phyloP scores from a whole-genome alignment of 805 yeast genomes.

The Yamadazyma kitorensis region DNA sequence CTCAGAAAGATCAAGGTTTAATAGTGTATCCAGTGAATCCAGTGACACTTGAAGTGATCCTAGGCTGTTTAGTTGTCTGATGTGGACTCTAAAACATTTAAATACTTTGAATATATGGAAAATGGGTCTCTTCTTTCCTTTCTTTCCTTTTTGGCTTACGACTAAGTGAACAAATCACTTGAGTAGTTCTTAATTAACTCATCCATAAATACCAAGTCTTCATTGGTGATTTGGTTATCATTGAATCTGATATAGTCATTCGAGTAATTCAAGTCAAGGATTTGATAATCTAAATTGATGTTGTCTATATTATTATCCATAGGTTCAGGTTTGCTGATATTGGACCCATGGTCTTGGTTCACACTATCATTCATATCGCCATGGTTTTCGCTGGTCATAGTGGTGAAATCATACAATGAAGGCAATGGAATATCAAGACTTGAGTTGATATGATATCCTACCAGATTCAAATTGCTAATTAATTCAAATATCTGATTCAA shows the following conservation, averaged over 20 bases:
- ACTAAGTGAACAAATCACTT: no score
- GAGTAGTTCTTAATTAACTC: no score
- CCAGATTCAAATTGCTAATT: neutral
- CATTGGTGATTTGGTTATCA: slow-evolving; percentile 14
- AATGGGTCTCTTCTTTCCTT: slow-evolving; percentile 10
- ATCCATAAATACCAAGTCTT: slow-evolving; percentile 19
- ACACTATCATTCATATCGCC: no score
- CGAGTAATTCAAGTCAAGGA: slow-evolving; percentile 9
- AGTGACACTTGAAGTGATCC: no score
- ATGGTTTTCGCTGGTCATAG: neutral
- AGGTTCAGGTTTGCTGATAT: neutral
- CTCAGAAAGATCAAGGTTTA: slow-evolving; percentile 8
- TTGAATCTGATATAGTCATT: slow-evolving; percentile 18
- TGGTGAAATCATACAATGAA: slow-evolving; percentile 3
- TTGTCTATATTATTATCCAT: neutral
- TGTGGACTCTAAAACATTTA: neutral
- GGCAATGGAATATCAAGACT: neutral
- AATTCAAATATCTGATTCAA: slow-evolving; percentile 7
- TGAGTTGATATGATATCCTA: slow-evolving; percentile 1
- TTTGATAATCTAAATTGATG: neutral
- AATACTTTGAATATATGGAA: slow-evolving; percentile 12
- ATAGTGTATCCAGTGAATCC: slow-evolving; percentile 10
- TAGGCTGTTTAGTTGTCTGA: neutral
- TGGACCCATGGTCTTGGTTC: neutral
- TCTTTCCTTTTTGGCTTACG: slow-evolving; percentile 1